phyloP scores from a whole-genome alignment of 805 yeast genomes.

The Hanseniaspora clermontiae region DNA sequence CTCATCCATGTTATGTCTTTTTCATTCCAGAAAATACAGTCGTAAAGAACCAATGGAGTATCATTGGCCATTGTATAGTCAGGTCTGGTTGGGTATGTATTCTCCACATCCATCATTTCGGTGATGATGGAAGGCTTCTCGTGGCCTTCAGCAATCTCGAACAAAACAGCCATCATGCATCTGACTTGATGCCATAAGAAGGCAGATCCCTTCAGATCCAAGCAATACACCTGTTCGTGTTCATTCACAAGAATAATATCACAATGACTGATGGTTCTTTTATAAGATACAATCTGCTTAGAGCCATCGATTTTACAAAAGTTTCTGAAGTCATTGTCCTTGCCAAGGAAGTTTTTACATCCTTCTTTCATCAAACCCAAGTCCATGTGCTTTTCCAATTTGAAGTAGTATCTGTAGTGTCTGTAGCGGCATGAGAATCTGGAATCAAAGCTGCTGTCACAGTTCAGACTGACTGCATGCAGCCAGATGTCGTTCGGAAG shows the following conservation, averaged over 20 bases:
- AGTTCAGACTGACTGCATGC: slow-evolving; percentile 72
- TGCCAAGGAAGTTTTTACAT: slow-evolving; percentile 43
- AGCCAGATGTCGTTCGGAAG: slow-evolving; percentile 72
- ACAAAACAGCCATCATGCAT: slow-evolving; percentile 78
- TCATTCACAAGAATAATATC: slow-evolving; percentile 30
- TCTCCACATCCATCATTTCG: slow-evolving; percentile 44
- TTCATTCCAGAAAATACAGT: slow-evolving; percentile 51
- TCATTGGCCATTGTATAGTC: slow-evolving; percentile 82
- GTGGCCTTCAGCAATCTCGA: slow-evolving; percentile 64
- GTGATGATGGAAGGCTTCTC: slow-evolving; percentile 50
- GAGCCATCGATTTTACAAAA: slow-evolving; percentile 91
- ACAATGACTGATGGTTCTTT: slow-evolving; percentile 47
- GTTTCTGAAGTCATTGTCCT: slow-evolving; percentile 83
- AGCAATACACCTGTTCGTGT: slow-evolving; percentile 42
- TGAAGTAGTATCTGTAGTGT: slow-evolving; percentile 75
- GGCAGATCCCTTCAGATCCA: slow-evolving; percentile 77
- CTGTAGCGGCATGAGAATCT: slow-evolving; percentile 79
- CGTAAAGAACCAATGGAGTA: slow-evolving; percentile 71
- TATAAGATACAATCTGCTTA: slow-evolving; percentile 73
- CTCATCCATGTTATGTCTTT: slow-evolving; percentile 49
- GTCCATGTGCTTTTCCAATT: slow-evolving; percentile 36
- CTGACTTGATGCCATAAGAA: slow-evolving; percentile 97
- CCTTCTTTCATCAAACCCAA: slow-evolving; percentile 57
- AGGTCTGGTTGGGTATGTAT: slow-evolving; percentile 52
- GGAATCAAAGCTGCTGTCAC: slow-evolving; percentile 77